Conservation (phyloP, 768 basidiomycete genomes). For the Daedaleopsis nitida region DNA sequence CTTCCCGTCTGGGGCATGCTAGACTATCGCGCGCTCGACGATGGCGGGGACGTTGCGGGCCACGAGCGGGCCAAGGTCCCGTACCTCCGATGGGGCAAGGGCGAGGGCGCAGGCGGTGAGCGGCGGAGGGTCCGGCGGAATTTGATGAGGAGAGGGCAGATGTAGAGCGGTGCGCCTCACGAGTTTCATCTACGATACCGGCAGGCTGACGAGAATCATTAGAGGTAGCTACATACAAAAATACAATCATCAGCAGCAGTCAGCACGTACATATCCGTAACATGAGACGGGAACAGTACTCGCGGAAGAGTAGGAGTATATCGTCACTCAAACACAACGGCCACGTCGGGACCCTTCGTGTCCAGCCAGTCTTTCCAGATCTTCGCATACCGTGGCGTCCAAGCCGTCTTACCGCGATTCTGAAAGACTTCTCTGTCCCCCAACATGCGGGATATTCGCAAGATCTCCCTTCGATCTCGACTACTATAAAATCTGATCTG, state of each 20-base stretch:
- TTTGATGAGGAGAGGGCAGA: slow-evolving; percentile 81
- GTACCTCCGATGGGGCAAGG: slow-evolving; percentile 79
- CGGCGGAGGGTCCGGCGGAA: slow-evolving; percentile 78
- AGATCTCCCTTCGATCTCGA: slow-evolving; percentile 42
- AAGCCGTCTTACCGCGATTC: slow-evolving; percentile 15
- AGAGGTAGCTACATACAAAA: no score
- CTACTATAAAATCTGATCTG: slow-evolving; percentile 39
- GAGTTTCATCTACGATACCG: no score
- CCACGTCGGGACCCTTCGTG: slow-evolving; percentile 36
- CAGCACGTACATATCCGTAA: no score
- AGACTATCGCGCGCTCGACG: slow-evolving; percentile 54
- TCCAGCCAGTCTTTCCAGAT: slow-evolving; percentile 45
- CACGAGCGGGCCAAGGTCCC: slow-evolving; percentile 60
- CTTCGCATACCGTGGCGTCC: slow-evolving; percentile 34
- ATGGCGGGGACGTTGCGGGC: slow-evolving; percentile 52
- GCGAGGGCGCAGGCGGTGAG: slow-evolving; percentile 71
- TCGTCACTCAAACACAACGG: slow-evolving; percentile 36
- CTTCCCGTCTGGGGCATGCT: slow-evolving; percentile 87
- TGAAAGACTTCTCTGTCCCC: slow-evolving; percentile 40
- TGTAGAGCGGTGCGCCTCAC: no score
- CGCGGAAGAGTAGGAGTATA: background rate
- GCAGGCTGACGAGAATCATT: no score
- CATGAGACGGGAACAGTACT: no score
- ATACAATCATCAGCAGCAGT: no score
- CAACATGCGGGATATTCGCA: slow-evolving; percentile 43